phyloP scores from a whole-genome alignment of 768 basidiomycete species.

The Leucocoprinus leucothites region DNA sequence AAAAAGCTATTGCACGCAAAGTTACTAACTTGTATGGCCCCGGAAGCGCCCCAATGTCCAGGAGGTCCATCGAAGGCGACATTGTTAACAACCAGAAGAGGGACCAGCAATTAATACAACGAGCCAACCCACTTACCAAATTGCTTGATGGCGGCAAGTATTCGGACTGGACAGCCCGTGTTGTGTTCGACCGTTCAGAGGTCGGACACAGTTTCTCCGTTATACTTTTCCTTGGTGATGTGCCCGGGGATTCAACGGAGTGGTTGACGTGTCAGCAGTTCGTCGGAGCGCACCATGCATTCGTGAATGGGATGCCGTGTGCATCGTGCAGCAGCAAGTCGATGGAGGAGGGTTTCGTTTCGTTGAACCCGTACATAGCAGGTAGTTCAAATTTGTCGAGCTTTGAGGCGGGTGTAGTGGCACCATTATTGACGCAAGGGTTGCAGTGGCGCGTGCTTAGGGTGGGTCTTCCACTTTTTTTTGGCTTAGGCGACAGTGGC shows the following conservation, averaged over 20 bases:
- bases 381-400: conserved; percentile 22
- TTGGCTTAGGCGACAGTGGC: too few relatives aligned
- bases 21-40: conserved; percentile 28
- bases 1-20: conserved; percentile 21
- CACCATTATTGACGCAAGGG: conserved; percentile 32
- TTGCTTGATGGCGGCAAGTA: conserved; percentile 6
- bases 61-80: background rate
- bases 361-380: conserved; percentile 30
- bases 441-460: conserved; percentile 37
- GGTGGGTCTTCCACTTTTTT: background rate
- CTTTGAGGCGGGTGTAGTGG: conserved; percentile 28
- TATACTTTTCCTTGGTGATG: conserved; percentile 43
- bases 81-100: background rate
- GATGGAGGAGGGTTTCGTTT: conserved; percentile 39
- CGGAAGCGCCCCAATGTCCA: background rate
- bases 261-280: conserved; percentile 34
- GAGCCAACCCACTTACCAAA: background rate
- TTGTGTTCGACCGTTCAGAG: conserved; percentile 40
- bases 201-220: conserved; percentile 41
- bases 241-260: conserved; percentile 32
- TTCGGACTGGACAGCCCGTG: conserved; percentile 41
- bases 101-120: background rate
- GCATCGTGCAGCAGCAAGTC: conserved; percentile 29
- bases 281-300: conserved; percentile 42
- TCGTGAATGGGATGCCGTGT: conserved; percentile 28